Evolutionary conservation across 2,329 filamentous ascomycete species (phyloP), one percentile per base, ranked within the genome.

Genomic region (Penicillium glabrum): DNA sequence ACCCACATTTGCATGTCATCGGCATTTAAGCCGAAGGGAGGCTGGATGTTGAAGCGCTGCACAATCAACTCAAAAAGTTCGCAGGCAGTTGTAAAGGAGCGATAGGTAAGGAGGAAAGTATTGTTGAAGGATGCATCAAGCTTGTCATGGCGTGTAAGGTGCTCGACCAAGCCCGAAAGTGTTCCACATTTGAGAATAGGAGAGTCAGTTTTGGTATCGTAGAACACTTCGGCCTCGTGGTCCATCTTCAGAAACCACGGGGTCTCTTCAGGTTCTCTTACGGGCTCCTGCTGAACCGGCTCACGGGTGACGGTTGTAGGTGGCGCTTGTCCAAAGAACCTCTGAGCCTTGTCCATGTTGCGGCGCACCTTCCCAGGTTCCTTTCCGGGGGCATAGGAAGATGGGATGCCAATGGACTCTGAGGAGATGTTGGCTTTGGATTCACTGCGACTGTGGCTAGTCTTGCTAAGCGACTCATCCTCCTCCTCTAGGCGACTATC

Each of bases 91-190:
- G 95, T 98, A 70, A 99, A 99, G 0, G 95, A 99, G 60, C 90
- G 86, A 73, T 99, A 99, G 1, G 95, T 99, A 37, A 99, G 84
- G 16, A 99, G 86, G 81, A 99, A 99, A 1, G 95, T 99, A 68
- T 93, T 96, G 79, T 98, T 98, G 78, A 98, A 98, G 61, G 85
- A 93, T 3, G 93, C 91, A 70, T 98, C 95, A 14, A 96, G 84
- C 69, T 96, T 95, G 77, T 99, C 95, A 70, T 99, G 95, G 48
- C 95, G 86, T 16, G 95, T 99, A 45, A 99, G 83, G 70, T 98
- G 93, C 74, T 98, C 95, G 6, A 97, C 95, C 56, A 99, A 80
- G 5, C 90, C 95, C 29, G 91, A 83, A 21, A 99, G 78, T 1
- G 93, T 96, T 46, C 95, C 95, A 63, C 93, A 95, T 73, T 93